These are phyloP conservation scores for Trichomonas tenax DNA, from an alignment of 208 protist species.

Conservation along the genomic window DNA sequence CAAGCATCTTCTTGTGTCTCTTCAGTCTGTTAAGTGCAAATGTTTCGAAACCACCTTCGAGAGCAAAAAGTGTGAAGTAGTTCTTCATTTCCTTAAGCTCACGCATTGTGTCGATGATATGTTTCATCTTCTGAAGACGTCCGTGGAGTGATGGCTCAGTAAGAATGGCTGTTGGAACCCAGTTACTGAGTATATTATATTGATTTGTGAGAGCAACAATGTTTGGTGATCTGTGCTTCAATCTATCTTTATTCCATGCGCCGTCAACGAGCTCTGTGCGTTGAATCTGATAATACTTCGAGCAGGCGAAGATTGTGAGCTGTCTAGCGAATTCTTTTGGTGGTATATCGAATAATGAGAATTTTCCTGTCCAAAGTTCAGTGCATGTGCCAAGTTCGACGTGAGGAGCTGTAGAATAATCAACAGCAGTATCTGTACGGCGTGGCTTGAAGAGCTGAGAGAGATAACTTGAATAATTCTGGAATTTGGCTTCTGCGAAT, in stretches of 20 bases:
- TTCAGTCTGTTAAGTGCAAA: neutral
- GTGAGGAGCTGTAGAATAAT: neutral
- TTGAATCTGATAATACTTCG: neutral
- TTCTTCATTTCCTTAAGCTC: neutral
- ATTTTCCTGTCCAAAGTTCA: neutral
- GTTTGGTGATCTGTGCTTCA: neutral
- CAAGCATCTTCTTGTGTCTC: neutral
- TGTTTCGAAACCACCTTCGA: neutral
- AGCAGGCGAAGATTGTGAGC: neutral
- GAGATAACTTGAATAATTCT: neutral
- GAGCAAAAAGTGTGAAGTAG: neutral
- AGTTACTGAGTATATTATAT: neutral
- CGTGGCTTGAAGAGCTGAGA: neutral
- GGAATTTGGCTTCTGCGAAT: neutral
- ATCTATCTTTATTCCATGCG: neutral
- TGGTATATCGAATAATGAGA: conserved; percentile 2
- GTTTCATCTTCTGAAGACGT: neutral
- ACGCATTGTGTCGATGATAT: neutral
- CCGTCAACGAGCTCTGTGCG: neutral
- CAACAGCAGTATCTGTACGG: neutral
- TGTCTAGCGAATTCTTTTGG: neutral
- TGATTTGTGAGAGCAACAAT: neutral
- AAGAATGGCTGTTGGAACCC: neutral
- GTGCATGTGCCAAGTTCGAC: neutral
- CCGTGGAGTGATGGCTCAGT: neutral